Conservation (phyloP, 2,329 filamentous ascomycete species). For the Phyllosticta citriasiana region DNA sequence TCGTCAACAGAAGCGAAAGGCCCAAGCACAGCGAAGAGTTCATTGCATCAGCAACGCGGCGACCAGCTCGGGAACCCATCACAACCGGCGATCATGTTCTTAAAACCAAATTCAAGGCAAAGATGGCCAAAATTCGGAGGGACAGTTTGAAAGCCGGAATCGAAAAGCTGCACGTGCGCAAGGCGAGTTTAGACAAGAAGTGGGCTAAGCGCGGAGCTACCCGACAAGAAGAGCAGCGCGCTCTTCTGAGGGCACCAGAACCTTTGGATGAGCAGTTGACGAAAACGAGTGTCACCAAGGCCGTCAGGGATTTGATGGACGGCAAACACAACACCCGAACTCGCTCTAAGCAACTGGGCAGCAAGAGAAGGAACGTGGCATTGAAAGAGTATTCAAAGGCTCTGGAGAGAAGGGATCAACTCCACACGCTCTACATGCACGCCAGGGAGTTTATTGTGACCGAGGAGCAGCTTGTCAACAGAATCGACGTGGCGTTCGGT, state of each 20-base stretch:
- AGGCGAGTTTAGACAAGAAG: constrained; percentile 18
- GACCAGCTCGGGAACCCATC: constrained; percentile 35
- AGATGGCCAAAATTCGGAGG: constrained; percentile 63
- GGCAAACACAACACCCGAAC: constrained; percentile 14
- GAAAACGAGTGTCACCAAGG: constrained; percentile 47
- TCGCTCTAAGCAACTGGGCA: background rate
- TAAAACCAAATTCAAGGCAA: constrained; percentile 55
- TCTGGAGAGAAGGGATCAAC: constrained; percentile 54
- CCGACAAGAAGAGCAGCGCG: constrained; percentile 38
- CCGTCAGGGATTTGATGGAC: constrained; percentile 19
- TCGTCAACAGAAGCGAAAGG: constrained; percentile 36
- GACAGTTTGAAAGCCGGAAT: constrained; percentile 64
- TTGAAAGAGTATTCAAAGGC: constrained; percentile 34
- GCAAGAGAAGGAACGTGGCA: constrained; percentile 28
- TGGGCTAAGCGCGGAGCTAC: constrained; percentile 16
- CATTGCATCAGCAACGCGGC: constrained; percentile 48
- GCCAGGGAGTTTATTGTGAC: constrained; percentile 78
- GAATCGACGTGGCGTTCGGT: constrained; percentile 68
- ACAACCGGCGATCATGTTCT: constrained; percentile 34
- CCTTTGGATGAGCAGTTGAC: constrained; percentile 70
- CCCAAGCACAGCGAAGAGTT: constrained; percentile 53
- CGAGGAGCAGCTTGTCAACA: constrained; percentile 63
- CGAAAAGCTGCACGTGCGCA: constrained; percentile 49
- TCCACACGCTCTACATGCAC: constrained; percentile 85
- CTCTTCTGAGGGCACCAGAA: constrained; percentile 52